Conservation (phyloP, 768 basidiomycete species). For the Trametopsis cervina region DNA sequence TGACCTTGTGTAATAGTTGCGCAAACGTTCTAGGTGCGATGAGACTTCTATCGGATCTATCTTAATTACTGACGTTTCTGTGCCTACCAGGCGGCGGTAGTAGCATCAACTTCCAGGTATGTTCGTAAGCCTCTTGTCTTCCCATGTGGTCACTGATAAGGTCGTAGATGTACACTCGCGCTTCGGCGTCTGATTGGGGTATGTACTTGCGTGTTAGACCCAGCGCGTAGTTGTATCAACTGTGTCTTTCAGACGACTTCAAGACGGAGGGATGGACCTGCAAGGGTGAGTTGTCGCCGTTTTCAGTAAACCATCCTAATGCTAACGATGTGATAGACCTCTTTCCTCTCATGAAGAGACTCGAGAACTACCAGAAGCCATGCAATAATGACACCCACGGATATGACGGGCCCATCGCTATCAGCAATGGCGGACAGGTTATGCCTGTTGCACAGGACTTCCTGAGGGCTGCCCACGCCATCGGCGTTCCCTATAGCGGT, state of each 20-base stretch:
- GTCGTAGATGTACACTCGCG: constrained; percentile 56
- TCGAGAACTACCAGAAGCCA: constrained; percentile 76
- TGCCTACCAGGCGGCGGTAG: constrained; percentile 18
- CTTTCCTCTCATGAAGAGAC: constrained; percentile 64
- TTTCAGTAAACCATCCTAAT: background rate
- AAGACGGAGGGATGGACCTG: constrained; percentile 65
- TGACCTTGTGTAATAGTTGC: constrained; percentile 33
- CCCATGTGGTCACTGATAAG: background rate
- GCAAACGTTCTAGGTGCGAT: constrained; percentile 38
- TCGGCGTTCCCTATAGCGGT: constrained; percentile 64
- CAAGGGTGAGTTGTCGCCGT: constrained; percentile 33
- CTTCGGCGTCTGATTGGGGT: constrained; percentile 70
- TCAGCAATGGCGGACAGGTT: constrained; percentile 62
- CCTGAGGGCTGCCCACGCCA: constrained; percentile 51
- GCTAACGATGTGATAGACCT: constrained; percentile 36
- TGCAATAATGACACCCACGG: constrained; percentile 61
- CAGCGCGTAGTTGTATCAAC: constrained; percentile 6
- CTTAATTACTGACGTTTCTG: background rate
- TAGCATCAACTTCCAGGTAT: constrained; percentile 68
- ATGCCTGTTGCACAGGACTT: constrained; percentile 64
- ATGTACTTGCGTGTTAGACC: too few species aligned
- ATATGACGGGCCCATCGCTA: constrained; percentile 68
- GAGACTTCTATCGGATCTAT: background rate
- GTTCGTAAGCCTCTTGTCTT: constrained; percentile 1
- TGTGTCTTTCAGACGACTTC: constrained; percentile 50